These are phyloP conservation scores for Aulographum hederae DNA, from an alignment of 2,329 filamentous ascomycete species.

Conservation along the genomic window DNA sequence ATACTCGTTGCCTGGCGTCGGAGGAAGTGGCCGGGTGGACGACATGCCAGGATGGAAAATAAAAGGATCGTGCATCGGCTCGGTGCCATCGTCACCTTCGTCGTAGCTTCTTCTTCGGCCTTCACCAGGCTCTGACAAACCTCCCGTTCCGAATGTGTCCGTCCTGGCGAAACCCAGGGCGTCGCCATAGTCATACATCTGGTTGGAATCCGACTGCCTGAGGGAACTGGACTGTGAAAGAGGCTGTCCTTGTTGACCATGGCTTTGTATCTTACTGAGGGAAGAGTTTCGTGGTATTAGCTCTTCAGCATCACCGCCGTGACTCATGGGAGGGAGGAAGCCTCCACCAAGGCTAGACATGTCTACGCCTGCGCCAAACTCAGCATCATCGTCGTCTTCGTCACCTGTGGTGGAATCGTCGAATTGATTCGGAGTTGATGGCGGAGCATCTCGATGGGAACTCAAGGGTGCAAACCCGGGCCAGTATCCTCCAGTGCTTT, in stretches of 20 bases:
- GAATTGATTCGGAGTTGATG: neutral
- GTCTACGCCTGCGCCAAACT: conserved; percentile 52
- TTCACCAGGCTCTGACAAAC: conserved; percentile 55
- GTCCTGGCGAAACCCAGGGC: conserved; percentile 49
- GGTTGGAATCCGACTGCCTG: conserved; percentile 23
- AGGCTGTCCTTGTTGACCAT: conserved; percentile 20
- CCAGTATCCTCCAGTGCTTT: too few species aligned
- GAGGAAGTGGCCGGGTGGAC: conserved; percentile 39
- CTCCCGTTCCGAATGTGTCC: conserved; percentile 81
- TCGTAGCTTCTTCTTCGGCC: conserved; percentile 68
- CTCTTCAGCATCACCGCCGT: conserved; percentile 32
- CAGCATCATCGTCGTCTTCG: neutral
- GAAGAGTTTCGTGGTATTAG: conserved; percentile 17
- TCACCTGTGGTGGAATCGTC: neutral
- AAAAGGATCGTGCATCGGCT: too few species aligned
- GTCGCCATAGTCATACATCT: conserved; percentile 22
- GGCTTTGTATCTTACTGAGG: conserved; percentile 11
- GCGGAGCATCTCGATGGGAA: conserved; percentile 30
- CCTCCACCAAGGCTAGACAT: conserved; percentile 58
- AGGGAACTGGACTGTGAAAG: conserved; percentile 26
- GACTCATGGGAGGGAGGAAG: conserved; percentile 42
- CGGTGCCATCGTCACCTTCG: conserved; percentile 62
- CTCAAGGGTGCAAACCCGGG: conserved; percentile 37
- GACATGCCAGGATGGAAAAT: conserved; percentile 78
- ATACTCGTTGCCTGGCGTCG: conserved; percentile 39